phyloP scores from a whole-genome alignment of 305 asterid species.

The Fraxinus ornus region DNA sequence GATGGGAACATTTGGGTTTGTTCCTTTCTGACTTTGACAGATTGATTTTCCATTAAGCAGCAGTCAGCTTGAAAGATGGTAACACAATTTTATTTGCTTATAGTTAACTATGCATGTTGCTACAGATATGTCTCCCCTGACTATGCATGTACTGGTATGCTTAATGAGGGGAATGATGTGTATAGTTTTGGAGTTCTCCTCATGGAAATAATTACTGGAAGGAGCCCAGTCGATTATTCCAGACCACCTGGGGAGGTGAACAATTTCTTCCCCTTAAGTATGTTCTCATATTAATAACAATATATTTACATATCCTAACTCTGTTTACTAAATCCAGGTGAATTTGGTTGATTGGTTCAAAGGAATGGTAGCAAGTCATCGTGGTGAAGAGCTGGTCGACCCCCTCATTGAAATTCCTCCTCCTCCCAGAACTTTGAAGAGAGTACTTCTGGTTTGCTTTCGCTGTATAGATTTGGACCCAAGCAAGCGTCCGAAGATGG shows the following conservation, averaged over 20 bases:
- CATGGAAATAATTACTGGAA: slow-evolving; percentile 86
- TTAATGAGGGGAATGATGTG: slow-evolving; percentile 83
- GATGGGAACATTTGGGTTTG: slow-evolving; percentile 98
- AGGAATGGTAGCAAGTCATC: slow-evolving; percentile 77
- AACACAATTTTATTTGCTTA: slow-evolving; percentile 1
- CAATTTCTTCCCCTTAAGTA: not conserved
- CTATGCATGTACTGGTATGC: slow-evolving; percentile 97
- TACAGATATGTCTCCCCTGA: slow-evolving; percentile 96
- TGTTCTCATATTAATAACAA: not conserved
- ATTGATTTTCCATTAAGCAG: not conserved
- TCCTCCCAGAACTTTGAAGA: slow-evolving; percentile 72
- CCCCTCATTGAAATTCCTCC: slow-evolving; percentile 68
- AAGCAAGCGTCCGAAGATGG: slow-evolving; percentile 97
- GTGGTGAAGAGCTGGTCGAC: slow-evolving; percentile 77
- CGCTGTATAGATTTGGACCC: slow-evolving; percentile 89
- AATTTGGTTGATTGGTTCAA: slow-evolving; percentile 95
- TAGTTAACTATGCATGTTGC: slow-evolving; percentile 19
- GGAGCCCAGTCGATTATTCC: slow-evolving; percentile 88
- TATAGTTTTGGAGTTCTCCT: slow-evolving; percentile 92
- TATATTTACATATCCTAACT: not conserved
- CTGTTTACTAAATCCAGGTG: slow-evolving; percentile 52
- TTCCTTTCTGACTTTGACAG: slow-evolving; percentile 22
- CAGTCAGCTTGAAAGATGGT: not conserved
- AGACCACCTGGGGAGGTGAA: slow-evolving; percentile 86
- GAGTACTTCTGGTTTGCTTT: slow-evolving; percentile 72